Evolutionary conservation across 169 alveolate genomes (phyloP).

Genomic region (Plasmodium gonderi): DNA sequence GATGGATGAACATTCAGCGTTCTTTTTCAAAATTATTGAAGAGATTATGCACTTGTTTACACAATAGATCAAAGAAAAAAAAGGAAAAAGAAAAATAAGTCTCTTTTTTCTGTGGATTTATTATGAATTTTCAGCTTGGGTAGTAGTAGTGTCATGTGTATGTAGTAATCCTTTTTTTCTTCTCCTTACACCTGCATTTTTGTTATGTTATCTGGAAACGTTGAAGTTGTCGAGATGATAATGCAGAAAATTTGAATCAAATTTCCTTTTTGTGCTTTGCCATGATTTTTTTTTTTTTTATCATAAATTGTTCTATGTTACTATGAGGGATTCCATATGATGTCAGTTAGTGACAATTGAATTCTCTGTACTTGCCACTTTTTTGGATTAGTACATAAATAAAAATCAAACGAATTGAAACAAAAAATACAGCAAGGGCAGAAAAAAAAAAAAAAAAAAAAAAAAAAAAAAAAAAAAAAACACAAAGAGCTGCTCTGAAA

Average conservation of each 20-base stretch:
- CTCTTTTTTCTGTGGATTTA: background rate
- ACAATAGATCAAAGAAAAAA: background rate
- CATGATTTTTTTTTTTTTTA: background rate
- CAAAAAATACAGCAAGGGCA: background rate
- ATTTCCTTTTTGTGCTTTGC: background rate
- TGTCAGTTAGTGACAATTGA: background rate
- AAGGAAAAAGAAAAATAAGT: background rate
- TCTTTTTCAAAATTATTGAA: slow-evolving; percentile 1
- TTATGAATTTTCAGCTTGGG: background rate
- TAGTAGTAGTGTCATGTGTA: background rate
- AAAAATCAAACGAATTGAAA: slow-evolving; percentile 2
- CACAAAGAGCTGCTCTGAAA: background rate
- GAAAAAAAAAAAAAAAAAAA: background rate
- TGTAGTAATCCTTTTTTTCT: background rate
- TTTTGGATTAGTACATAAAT: background rate
- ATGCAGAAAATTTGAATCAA: background rate
- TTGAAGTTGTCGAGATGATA: background rate
- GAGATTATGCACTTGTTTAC: slow-evolving; percentile 13
- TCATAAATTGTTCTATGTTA: background rate
- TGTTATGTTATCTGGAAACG: background rate
- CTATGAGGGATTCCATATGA: background rate
- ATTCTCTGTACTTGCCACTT: background rate
- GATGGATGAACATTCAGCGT: background rate
- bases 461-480: background rate
- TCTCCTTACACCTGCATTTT: background rate